Evolutionary conservation across 352 stramenopile species (phyloP).

Genomic region (Pythium rishiriense): DNA sequence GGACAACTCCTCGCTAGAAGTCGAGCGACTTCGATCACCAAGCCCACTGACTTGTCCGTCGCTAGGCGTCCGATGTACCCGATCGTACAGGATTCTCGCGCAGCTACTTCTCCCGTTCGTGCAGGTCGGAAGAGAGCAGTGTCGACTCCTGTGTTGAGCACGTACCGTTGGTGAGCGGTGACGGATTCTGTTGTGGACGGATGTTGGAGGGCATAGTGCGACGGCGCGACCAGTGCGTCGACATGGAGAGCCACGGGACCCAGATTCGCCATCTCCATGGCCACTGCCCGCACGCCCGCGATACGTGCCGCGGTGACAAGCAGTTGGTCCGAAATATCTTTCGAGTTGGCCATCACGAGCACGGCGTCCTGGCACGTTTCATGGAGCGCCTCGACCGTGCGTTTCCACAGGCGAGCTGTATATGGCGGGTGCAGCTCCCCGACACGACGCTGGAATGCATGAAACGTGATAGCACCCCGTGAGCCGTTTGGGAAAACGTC

Average conservation of each 20-base stretch:
- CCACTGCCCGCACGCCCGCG: constrained; percentile 35
- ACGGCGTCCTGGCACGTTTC: constrained; percentile 36
- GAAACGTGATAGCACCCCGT: background rate
- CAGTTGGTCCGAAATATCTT: constrained; percentile 32
- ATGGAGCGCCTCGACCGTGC: constrained; percentile 15
- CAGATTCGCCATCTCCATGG: constrained; percentile 61
- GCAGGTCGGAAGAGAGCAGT: constrained; percentile 36
- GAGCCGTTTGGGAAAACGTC: constrained; percentile 1
- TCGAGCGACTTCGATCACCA: constrained; percentile 37
- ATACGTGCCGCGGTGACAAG: constrained; percentile 39
- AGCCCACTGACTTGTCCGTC: constrained; percentile 52
- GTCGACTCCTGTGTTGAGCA: constrained; percentile 48
- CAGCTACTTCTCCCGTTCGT: background rate
- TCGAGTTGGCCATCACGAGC: constrained; percentile 52
- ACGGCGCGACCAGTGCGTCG: constrained; percentile 54
- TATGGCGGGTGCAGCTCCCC: constrained; percentile 30
- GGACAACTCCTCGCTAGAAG: constrained; percentile 28
- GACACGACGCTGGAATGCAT: constrained; percentile 11
- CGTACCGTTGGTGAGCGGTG: constrained; percentile 25
- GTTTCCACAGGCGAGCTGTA: constrained; percentile 30
- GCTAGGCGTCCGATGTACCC: constrained; percentile 48
- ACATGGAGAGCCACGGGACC: constrained; percentile 35
- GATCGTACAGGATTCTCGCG: constrained; percentile 34
- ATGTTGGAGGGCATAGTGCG: constrained; percentile 47
- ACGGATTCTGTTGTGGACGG: constrained; percentile 39